phyloP scores from a whole-genome alignment of 2,329 filamentous ascomycete species.

The Ascosphaera pollenicola region DNA sequence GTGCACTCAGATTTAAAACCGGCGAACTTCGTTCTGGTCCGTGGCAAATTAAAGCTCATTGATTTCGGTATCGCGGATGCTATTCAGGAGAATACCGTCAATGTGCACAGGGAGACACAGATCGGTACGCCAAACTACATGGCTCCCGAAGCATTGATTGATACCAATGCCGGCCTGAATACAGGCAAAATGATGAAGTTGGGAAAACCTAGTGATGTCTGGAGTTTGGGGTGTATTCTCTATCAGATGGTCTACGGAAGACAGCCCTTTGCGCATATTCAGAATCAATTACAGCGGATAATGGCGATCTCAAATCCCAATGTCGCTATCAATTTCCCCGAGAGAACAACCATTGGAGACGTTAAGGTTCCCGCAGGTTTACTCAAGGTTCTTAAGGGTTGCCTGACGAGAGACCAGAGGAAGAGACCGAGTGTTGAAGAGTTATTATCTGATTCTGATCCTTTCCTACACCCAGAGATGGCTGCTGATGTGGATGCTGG shows the following conservation, averaged over 20 bases:
- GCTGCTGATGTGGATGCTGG: conserved; percentile 10
- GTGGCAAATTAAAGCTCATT: conserved; percentile 81
- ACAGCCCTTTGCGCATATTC: conserved; percentile 84
- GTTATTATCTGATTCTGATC: conserved; percentile 31
- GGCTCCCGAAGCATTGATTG: conserved; percentile 84
- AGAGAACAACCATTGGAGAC: conserved; percentile 21
- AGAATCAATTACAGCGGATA: conserved; percentile 66
- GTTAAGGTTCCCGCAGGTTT: conserved; percentile 32
- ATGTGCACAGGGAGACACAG: conserved; percentile 88
- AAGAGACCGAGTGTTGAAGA: conserved; percentile 34
- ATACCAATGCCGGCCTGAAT: conserved; percentile 46
- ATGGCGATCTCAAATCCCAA: conserved; percentile 28
- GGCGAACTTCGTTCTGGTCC: conserved; percentile 85
- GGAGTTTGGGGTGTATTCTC: conserved; percentile 87
- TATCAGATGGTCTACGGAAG: conserved; percentile 98
- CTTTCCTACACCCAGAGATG: conserved; percentile 35
- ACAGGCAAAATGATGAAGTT: conserved; percentile 68
- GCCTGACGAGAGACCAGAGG: conserved; percentile 35
- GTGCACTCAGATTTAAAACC: conserved; percentile 96
- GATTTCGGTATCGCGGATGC: conserved; percentile 98
- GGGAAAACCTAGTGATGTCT: conserved; percentile 87
- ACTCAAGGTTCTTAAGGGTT: conserved; percentile 32
- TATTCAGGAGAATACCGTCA: conserved; percentile 91
- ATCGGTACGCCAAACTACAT: conserved; percentile 97
- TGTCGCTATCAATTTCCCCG: conserved; percentile 25